Conservation (phyloP, 164 flowering plant genomes). For the Buxus sempervirens region DNA sequence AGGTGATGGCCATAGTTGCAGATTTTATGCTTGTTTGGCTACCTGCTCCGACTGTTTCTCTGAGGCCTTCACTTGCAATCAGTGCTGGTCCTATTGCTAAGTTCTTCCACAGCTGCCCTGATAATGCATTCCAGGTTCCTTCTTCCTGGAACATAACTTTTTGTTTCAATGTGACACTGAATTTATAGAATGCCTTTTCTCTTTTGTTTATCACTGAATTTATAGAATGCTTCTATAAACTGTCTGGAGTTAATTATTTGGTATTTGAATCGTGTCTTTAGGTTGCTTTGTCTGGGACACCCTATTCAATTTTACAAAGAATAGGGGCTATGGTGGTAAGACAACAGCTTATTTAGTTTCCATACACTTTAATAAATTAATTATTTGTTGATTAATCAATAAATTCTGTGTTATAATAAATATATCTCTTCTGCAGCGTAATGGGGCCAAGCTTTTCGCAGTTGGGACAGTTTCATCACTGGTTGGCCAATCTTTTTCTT, state of each 20-base stretch:
- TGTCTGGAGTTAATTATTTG: conserved; percentile 1
- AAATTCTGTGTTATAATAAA: not conserved
- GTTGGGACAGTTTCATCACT: conserved; percentile 91
- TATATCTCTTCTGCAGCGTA: conserved; percentile 56
- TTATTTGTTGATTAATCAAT: not conserved
- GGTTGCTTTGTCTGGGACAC: conserved; percentile 84
- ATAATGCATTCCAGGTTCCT: conserved; percentile 91
- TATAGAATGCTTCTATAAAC: not conserved
- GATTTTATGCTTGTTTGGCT: conserved; percentile 99
- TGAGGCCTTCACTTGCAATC: conserved; percentile 60
- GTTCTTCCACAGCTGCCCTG: conserved; percentile 87
- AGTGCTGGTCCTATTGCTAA: conserved; percentile 81
- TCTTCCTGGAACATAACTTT: conserved; percentile 1
- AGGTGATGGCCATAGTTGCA: conserved; percentile 97
- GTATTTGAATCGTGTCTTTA: conserved; percentile 26
- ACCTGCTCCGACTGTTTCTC: conserved; percentile 97
- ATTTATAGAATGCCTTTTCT: not conserved
- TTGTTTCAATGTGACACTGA: not conserved
- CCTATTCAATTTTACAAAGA: conserved; percentile 79
- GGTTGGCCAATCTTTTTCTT: conserved; percentile 38
- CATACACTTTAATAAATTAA: too few species aligned
- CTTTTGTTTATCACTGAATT: too few species aligned
- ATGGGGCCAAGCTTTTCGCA: conserved; percentile 90
- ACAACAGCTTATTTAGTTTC: not conserved
- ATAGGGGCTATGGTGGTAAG: conserved; percentile 83